A percentile compares a stretch with the other conserved stretches of the same genome.
phyloP scores from a whole-genome alignment of 768 basidiomycete species.

The Boletus vermiculosoides region DNA sequence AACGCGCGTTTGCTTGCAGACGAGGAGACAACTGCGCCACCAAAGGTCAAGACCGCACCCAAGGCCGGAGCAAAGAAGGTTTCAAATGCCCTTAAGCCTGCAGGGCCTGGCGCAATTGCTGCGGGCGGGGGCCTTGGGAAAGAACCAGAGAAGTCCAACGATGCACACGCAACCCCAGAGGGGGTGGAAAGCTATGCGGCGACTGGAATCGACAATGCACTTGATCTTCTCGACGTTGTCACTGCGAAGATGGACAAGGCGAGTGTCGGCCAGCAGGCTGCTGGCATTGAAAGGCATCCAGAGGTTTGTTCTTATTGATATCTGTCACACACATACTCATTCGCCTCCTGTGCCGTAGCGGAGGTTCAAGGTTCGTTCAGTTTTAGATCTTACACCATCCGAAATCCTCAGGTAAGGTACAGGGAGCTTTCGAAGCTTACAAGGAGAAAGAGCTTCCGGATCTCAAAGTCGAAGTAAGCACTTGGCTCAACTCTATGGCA shows the following conservation, averaged over 20 bases:
- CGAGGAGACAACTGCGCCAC: slow-evolving; percentile 65
- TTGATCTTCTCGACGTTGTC: slow-evolving; percentile 86
- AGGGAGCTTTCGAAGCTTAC: slow-evolving; percentile 91
- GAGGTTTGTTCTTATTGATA: slow-evolving; percentile 56
- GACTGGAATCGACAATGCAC: slow-evolving; percentile 86
- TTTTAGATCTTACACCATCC: neutral
- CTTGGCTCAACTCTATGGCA: neutral
- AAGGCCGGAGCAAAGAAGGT: slow-evolving; percentile 63
- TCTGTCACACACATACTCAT: slow-evolving; percentile 10
- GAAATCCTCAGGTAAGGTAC: slow-evolving; percentile 8
- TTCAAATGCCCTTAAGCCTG: slow-evolving; percentile 53
- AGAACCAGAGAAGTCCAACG: slow-evolving; percentile 23
- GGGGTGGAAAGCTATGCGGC: slow-evolving; percentile 71
- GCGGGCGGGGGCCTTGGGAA: slow-evolving; percentile 56
- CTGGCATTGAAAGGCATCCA: slow-evolving; percentile 84
- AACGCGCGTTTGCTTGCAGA: slow-evolving; percentile 82
- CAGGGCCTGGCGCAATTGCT: slow-evolving; percentile 82
- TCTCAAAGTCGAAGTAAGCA: slow-evolving; percentile 65
- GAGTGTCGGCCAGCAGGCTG: slow-evolving; percentile 83
- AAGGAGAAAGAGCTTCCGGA: slow-evolving; percentile 82
- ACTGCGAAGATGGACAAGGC: slow-evolving; percentile 94
- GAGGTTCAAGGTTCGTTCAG: slow-evolving; percentile 71
- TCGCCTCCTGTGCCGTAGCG: slow-evolving; percentile 46
- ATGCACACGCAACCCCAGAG: slow-evolving; percentile 25
- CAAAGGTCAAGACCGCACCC: slow-evolving; percentile 62